Percentiles rank a stretch among this genome's conserved stretches.
Evolutionary conservation across 2,329 filamentous ascomycete genomes (phyloP).

Genomic region (Ophiostoma australiae): DNA sequence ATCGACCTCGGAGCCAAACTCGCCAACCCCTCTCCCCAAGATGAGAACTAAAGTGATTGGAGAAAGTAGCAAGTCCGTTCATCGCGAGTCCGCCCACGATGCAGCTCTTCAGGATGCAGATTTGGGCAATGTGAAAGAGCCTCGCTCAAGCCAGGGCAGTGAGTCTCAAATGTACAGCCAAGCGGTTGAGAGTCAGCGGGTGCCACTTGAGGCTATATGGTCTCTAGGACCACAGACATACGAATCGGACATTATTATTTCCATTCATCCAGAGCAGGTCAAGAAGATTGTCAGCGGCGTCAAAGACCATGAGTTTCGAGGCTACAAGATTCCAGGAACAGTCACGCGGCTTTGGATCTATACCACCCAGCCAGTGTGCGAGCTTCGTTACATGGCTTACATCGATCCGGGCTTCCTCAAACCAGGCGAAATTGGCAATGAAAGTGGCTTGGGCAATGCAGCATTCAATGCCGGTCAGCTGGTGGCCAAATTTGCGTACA

Average conservation of each 20-base stretch:
- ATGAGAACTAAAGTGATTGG: background rate
- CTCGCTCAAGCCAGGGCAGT: background rate
- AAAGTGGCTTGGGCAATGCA: constrained; percentile 46
- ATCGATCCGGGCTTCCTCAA: constrained; percentile 42
- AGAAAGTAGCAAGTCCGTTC: too few relatives aligned
- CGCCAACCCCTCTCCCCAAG: constrained; percentile 28
- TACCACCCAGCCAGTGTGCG: constrained; percentile 42
- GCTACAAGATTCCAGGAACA: constrained; percentile 50
- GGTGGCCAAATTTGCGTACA: constrained; percentile 46
- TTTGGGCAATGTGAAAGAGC: background rate
- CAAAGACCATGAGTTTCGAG: constrained; percentile 52
- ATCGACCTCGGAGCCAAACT: constrained; percentile 30
- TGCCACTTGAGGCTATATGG: constrained; percentile 47
- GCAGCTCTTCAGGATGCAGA: background rate
- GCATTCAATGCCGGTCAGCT: constrained; percentile 45
- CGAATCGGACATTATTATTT: constrained; percentile 52
- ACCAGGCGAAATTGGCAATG: constrained; percentile 45
- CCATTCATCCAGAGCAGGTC: constrained; percentile 45
- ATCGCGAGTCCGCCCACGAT: background rate
- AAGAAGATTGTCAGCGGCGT: constrained; percentile 45
- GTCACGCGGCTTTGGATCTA: constrained; percentile 62
- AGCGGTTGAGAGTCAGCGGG: constrained; percentile 46
- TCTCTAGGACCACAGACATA: constrained; percentile 45
- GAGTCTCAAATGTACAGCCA: constrained; percentile 30
- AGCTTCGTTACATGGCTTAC: constrained; percentile 56